Percentiles rank a stretch among this genome's conserved stretches.
These are phyloP conservation scores for Exophiala sideris DNA, from an alignment of 2,329 filamentous ascomycete species.

Conservation along the genomic window DNA sequence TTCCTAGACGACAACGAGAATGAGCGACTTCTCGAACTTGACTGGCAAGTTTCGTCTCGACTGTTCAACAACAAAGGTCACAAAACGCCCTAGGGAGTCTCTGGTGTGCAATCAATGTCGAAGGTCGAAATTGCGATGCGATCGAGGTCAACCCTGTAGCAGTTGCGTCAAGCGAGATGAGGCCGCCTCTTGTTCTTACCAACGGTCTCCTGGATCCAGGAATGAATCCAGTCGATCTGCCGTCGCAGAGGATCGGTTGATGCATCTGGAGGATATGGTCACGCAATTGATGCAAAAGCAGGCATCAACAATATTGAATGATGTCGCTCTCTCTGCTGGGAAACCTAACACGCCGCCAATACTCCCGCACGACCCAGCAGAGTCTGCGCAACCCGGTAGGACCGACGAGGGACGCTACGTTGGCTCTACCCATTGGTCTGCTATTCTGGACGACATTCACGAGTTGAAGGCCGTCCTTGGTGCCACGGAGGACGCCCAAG, in stretches of 20 bases:
- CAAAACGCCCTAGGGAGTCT: conserved; percentile 85
- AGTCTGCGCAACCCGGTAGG: neutral
- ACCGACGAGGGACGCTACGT: conserved; percentile 30
- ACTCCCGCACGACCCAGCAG: neutral
- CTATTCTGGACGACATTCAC: conserved; percentile 36
- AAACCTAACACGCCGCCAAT: conserved; percentile 1
- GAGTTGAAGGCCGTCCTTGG: conserved; percentile 15
- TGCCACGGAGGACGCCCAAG: neutral
- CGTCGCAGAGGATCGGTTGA: conserved; percentile 17
- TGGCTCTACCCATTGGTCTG: conserved; percentile 41
- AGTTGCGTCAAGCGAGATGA: conserved; percentile 69
- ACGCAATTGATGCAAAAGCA: conserved; percentile 17
- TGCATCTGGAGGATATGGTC: conserved; percentile 18
- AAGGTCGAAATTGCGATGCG: conserved; percentile 41
- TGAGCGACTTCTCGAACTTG: conserved; percentile 13
- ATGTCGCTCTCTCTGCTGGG: neutral
- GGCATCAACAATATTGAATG: neutral
- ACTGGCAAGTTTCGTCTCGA: conserved; percentile 32
- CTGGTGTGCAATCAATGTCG: conserved; percentile 52
- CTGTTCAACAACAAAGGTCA: conserved; percentile 56
- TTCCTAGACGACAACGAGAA: neutral
- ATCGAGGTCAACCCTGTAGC: conserved; percentile 39
- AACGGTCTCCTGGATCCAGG: conserved; percentile 33
- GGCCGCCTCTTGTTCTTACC: conserved; percentile 78
- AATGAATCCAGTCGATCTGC: neutral